Percentiles rank a stretch among this genome's conserved stretches.
phyloP scores from a whole-genome alignment of 2,329 filamentous ascomycete genomes.

The Cordyceps pruinosa region DNA sequence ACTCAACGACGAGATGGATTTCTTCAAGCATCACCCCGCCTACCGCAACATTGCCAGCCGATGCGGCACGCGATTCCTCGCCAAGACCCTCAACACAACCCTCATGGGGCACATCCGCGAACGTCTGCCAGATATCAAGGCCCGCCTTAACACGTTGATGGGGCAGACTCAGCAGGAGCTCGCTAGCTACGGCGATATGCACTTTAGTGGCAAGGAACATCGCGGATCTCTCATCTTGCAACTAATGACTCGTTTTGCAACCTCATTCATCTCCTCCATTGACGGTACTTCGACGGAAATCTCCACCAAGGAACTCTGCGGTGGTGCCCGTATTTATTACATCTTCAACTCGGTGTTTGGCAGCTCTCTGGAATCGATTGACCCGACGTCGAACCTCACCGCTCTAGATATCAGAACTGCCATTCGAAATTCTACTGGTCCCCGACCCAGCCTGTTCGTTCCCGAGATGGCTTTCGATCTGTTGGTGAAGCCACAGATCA shows the following conservation, averaged over 20 bases:
- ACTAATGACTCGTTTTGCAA: constrained; percentile 96
- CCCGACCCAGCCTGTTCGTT: constrained; percentile 90
- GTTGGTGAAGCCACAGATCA: constrained; percentile 96
- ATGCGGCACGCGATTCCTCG: constrained; percentile 89
- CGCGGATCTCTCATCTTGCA: constrained; percentile 90
- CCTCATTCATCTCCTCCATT: constrained; percentile 96
- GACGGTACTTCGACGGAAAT: constrained; percentile 98
- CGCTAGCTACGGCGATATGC: constrained; percentile 94
- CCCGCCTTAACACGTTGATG: constrained; percentile 94
- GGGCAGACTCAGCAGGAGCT: constrained; percentile 99
- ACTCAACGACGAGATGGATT: constrained; percentile 81
- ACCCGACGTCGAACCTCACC: constrained; percentile 91
- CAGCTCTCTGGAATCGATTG: constrained; percentile 90
- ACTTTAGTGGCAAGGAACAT: constrained; percentile 96
- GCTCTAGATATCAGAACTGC: constrained; percentile 93
- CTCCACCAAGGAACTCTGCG: constrained; percentile 94
- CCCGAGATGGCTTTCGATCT: constrained; percentile 97
- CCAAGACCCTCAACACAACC: constrained; percentile 90
- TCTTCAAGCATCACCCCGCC: constrained; percentile 94
- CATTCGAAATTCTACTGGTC: constrained; percentile 95
- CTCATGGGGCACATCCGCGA: constrained; percentile 96
- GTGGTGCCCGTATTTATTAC: constrained; percentile 93
- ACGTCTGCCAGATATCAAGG: constrained; percentile 94
- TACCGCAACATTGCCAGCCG: constrained; percentile 92
- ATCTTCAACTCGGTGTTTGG: constrained; percentile 99